Conservation (phyloP, 2,329 filamentous ascomycete genomes). For the Pseudopithomyces chartarum region DNA sequence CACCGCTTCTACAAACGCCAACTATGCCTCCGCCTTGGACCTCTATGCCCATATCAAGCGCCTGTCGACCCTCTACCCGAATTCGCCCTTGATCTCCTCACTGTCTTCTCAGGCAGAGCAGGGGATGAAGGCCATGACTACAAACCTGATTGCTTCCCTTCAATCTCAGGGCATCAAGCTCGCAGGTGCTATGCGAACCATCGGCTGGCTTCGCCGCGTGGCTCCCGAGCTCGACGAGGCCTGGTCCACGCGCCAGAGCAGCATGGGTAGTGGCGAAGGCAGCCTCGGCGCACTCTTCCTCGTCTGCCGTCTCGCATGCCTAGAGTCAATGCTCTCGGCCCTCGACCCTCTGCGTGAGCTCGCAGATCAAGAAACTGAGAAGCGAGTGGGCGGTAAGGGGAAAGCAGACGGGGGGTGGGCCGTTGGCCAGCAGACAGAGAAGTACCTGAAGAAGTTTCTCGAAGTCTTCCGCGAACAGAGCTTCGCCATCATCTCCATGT, state of each 20-base stretch:
- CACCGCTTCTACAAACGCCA: constrained; percentile 58
- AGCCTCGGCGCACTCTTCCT: constrained; percentile 83
- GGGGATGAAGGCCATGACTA: constrained; percentile 86
- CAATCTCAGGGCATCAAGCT: constrained; percentile 82
- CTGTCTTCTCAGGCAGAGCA: constrained; percentile 79
- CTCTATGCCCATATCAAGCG: constrained; percentile 92
- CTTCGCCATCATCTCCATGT: constrained; percentile 94
- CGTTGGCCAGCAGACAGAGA: constrained; percentile 88
- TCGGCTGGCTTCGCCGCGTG: constrained; percentile 87
- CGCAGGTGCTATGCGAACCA: constrained; percentile 85
- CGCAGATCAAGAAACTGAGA: constrained; percentile 79
- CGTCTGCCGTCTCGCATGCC: constrained; percentile 79
- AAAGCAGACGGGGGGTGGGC: constrained; percentile 59
- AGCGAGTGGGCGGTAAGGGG: constrained; percentile 41
- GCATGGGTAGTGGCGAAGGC: constrained; percentile 58
- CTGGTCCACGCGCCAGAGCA: constrained; percentile 35
- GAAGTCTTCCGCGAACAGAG: constrained; percentile 98
- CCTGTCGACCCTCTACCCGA: constrained; percentile 79
- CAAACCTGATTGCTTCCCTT: constrained; percentile 78
- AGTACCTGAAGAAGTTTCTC: constrained; percentile 92
- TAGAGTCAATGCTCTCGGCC: constrained; percentile 79
- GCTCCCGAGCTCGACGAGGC: constrained; percentile 74
- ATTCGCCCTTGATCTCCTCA: constrained; percentile 74
- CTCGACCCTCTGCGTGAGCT: constrained; percentile 84
- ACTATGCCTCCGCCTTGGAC: constrained; percentile 88